Conservation (phyloP, 2,329 filamentous ascomycete genomes). For the Talaromyces sp. region DNA sequence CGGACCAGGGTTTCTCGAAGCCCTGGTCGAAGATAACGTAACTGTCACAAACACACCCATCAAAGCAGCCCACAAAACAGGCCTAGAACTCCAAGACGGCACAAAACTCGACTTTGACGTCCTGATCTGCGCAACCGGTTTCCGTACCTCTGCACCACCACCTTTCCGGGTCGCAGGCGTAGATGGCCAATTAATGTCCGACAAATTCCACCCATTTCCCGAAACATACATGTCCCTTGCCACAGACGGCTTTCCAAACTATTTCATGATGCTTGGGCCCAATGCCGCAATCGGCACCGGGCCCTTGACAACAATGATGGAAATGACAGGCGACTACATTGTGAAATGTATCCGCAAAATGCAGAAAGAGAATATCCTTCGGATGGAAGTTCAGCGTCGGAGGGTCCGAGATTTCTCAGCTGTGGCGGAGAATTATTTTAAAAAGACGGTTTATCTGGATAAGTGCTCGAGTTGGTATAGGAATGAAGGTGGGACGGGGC, state of each 20-base stretch:
- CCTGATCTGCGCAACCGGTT: background rate
- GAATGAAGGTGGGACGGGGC: slow-evolving; percentile 30
- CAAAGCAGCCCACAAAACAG: background rate
- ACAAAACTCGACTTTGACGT: background rate
- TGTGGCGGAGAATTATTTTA: slow-evolving; percentile 36
- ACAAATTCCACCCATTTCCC: background rate
- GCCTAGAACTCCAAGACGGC: background rate
- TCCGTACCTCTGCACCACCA: background rate
- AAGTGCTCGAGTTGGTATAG: slow-evolving; percentile 41
- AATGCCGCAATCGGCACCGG: slow-evolving; percentile 34
- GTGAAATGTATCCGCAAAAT: slow-evolving; percentile 35
- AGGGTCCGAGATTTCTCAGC: slow-evolving; percentile 29
- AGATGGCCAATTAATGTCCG: background rate
- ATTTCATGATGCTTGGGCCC: slow-evolving; percentile 34
- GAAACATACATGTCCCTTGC: background rate
- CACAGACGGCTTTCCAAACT: slow-evolving; percentile 33
- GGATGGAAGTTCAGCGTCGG: slow-evolving; percentile 27
- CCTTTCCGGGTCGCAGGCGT: background rate
- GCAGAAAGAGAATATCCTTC: slow-evolving; percentile 34
- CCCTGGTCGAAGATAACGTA: background rate
- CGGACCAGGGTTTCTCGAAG: background rate
- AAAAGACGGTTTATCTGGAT: slow-evolving; percentile 32
- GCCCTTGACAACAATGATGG: slow-evolving; percentile 34
- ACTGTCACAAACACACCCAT: background rate
- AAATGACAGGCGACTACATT: slow-evolving; percentile 34